Percentiles rank a stretch among this genome's conserved stretches.
These are phyloP conservation scores for Pichia gijzeniarum DNA, from an alignment of 805 yeast species.

Conservation along the genomic window DNA sequence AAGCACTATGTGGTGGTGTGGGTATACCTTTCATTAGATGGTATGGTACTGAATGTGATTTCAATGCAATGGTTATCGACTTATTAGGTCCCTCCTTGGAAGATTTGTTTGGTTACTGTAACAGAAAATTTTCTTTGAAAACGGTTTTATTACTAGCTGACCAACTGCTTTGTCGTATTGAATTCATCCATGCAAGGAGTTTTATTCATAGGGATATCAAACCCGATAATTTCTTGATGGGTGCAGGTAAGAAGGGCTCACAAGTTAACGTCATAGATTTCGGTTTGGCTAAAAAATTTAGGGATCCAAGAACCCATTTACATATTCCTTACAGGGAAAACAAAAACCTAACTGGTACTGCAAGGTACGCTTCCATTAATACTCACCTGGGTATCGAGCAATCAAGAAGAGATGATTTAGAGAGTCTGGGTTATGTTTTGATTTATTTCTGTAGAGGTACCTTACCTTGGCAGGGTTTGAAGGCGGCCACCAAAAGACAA, in stretches of 20 bases:
- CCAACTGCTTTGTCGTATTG: constrained; percentile 89
- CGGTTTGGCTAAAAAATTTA: constrained; percentile 87
- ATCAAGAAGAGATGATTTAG: constrained; percentile 93
- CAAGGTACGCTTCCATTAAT: constrained; percentile 90
- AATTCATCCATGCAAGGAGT: constrained; percentile 91
- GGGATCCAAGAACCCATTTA: constrained; percentile 89
- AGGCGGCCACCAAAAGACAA: constrained; percentile 95
- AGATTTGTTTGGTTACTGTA: constrained; percentile 93
- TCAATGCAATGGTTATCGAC: constrained; percentile 95
- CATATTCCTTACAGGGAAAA: constrained; percentile 96
- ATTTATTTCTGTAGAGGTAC: constrained; percentile 94
- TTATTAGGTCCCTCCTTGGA: constrained; percentile 92
- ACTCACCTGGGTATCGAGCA: constrained; percentile 97
- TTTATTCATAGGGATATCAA: constrained; percentile 81
- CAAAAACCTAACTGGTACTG: constrained; percentile 95
- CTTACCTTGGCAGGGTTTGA: constrained; percentile 97
- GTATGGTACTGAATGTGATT: constrained; percentile 95
- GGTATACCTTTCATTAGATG: constrained; percentile 96
- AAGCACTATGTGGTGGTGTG: constrained; percentile 90
- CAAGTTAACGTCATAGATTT: constrained; percentile 93
- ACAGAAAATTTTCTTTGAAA: constrained; percentile 85
- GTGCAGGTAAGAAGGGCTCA: constrained; percentile 88
- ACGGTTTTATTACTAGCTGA: constrained; percentile 91
- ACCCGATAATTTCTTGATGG: constrained; percentile 82
- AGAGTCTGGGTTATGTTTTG: constrained; percentile 88